Percentiles rank a stretch among this genome's conserved stretches.
Evolutionary conservation across 257 asterid species (phyloP).

Genomic region (Solanum medicagineum): DNA sequence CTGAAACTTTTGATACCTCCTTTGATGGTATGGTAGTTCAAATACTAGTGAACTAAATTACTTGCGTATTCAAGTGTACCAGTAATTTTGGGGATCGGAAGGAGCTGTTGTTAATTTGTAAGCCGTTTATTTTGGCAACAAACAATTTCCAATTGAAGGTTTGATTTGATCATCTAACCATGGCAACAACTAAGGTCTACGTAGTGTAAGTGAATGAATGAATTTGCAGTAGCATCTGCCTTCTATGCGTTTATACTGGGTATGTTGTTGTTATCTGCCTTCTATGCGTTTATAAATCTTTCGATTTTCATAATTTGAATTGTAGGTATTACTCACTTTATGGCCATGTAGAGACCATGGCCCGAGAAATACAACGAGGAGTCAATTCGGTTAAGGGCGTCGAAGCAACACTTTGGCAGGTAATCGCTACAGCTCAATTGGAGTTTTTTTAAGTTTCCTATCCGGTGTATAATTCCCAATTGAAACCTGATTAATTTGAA

Average conservation of each 20-base stretch:
- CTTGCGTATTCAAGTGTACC: neutral
- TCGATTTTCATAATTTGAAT: neutral
- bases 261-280: no score
- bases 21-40: neutral
- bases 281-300: neutral
- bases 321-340: constrained; percentile 66
- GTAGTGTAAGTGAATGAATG: constrained; percentile 41
- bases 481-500: neutral
- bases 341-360: constrained; percentile 85
- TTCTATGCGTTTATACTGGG: neutral
- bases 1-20: neutral
- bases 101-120: neutral
- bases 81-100: neutral
- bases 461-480: neutral
- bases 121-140: neutral
- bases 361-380: constrained; percentile 67
- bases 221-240: neutral
- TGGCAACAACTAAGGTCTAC: constrained; percentile 53
- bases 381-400: constrained; percentile 65
- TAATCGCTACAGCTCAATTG: neutral
- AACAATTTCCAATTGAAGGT: neutral
- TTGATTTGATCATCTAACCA: neutral
- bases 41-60: neutral
- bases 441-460: no score
- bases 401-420: constrained; percentile 91